Evolutionary conservation across 768 basidiomycete species (phyloP).

Genomic region (Psilocybe tampanensis): DNA sequence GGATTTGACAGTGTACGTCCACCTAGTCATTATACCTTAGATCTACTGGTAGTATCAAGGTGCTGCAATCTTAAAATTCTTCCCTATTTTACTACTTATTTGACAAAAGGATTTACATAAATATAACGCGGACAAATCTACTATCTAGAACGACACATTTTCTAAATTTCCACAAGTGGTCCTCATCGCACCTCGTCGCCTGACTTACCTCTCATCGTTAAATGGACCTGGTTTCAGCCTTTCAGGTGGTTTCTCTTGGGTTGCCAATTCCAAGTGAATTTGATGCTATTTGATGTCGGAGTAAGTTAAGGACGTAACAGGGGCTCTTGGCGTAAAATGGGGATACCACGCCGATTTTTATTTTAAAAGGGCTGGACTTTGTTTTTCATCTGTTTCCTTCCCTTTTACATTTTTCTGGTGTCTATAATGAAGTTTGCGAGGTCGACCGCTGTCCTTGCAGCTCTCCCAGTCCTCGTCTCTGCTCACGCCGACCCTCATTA

Average conservation of each 20-base stretch:
- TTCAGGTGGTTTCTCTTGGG: too few relatives aligned
- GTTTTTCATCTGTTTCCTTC: slow-evolving; percentile 7
- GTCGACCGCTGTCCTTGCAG: slow-evolving; percentile 27
- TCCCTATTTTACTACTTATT: too few relatives aligned
- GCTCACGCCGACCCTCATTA: slow-evolving; percentile 29
- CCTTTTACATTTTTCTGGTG: slow-evolving; percentile 11
- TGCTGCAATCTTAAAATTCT: not conserved
- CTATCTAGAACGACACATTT: too few relatives aligned
- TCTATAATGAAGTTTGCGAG: slow-evolving; percentile 36
- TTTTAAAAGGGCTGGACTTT: not conserved
- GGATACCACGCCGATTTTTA: not conserved
- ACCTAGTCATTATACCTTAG: not conserved
- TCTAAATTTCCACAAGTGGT: too few relatives aligned
- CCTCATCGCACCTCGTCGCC: too few relatives aligned
- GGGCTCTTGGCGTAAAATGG: not conserved
- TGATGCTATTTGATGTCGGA: not conserved
- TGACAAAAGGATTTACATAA: too few relatives aligned
- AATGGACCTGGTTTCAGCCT: too few relatives aligned
- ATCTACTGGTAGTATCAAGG: too few relatives aligned
- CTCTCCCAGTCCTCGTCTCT: slow-evolving; percentile 43
- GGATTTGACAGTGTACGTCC: not conserved
- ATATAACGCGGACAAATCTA: too few relatives aligned
- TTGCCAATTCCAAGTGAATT: too few relatives aligned
- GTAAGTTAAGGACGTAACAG: not conserved
- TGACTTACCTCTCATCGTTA: too few relatives aligned